phyloP scores from a whole-genome alignment of 148 eudicot species.

The Rhododendron williamsianum region DNA sequence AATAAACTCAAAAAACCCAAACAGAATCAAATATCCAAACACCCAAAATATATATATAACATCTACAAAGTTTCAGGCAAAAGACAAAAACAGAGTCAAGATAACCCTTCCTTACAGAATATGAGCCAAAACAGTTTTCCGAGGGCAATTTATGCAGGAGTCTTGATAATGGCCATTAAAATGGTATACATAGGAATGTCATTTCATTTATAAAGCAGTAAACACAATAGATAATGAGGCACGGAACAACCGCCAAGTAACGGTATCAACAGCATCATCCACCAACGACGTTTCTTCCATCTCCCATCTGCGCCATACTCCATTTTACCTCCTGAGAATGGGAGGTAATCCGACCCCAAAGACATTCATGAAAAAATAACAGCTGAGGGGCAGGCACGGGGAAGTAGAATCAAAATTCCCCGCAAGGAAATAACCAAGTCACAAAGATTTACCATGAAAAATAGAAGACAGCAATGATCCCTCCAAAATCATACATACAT shows the following conservation, averaged over 20 bases:
- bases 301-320: background rate
- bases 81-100: background rate
- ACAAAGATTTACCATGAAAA: constrained; percentile 3
- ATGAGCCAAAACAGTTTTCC: background rate
- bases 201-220: background rate
- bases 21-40: background rate
- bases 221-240: background rate
- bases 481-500: constrained; percentile 14
- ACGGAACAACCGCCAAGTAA: too few species aligned
- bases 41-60: background rate
- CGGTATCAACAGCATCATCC: background rate
- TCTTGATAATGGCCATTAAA: background rate
- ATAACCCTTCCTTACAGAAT: background rate
- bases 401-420: constrained; percentile 22
- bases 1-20: background rate
- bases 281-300: background rate
- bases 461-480: background rate
- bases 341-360: constrained; percentile 15
- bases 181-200: background rate
- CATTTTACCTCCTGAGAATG: background rate
- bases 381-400: constrained; percentile 14
- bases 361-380: constrained; percentile 7
- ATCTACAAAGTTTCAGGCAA: background rate
- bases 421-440: constrained; percentile 1
- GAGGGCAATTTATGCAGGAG: background rate